phyloP scores from a whole-genome alignment of 495 filamentous ascomycete genomes.

The Penicillium macrosclerotiorum region DNA sequence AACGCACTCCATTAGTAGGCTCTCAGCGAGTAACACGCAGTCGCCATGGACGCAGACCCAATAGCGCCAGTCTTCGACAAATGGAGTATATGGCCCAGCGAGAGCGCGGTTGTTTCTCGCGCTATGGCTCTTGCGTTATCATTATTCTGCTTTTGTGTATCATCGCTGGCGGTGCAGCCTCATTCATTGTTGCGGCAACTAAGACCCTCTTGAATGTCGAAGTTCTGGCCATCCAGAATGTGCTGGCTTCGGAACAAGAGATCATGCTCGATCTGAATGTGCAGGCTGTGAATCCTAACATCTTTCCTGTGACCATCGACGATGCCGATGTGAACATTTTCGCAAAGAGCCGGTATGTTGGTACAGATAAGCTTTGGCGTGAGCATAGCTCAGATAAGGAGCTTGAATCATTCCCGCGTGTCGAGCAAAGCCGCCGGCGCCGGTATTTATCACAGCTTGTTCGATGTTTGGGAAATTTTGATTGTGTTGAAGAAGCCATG shows the following conservation, averaged over 20 bases:
- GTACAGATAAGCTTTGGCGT: constrained; percentile 72
- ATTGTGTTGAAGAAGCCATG: constrained; percentile 20
- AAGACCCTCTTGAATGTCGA: constrained; percentile 77
- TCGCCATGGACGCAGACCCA: constrained; percentile 57
- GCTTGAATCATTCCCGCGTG: constrained; percentile 29
- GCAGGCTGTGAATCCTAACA: constrained; percentile 83
- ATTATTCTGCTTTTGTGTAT: constrained; percentile 71
- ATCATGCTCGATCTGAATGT: constrained; percentile 94
- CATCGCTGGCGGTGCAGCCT: constrained; percentile 74
- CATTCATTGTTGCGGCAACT: constrained; percentile 87
- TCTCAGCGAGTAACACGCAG: constrained; percentile 59
- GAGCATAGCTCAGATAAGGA: constrained; percentile 43
- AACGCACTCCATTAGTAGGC: constrained; percentile 80
- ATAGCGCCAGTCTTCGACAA: constrained; percentile 62
- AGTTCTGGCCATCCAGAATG: constrained; percentile 76
- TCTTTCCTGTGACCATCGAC: constrained; percentile 78
- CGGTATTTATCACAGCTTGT: constrained; percentile 32
- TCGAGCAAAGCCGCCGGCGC: constrained; percentile 36
- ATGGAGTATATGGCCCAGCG: constrained; percentile 72
- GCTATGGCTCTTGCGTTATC: constrained; percentile 77
- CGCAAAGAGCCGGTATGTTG: constrained; percentile 84
- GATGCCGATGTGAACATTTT: constrained; percentile 88
- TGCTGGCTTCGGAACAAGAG: constrained; percentile 90
- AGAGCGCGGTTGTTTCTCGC: constrained; percentile 62
- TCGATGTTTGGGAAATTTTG: constrained; percentile 24